Base-by-base conservation (phyloP, 495 filamentous ascomycete genomes). In the Mytilinidion resinicola region DNA sequence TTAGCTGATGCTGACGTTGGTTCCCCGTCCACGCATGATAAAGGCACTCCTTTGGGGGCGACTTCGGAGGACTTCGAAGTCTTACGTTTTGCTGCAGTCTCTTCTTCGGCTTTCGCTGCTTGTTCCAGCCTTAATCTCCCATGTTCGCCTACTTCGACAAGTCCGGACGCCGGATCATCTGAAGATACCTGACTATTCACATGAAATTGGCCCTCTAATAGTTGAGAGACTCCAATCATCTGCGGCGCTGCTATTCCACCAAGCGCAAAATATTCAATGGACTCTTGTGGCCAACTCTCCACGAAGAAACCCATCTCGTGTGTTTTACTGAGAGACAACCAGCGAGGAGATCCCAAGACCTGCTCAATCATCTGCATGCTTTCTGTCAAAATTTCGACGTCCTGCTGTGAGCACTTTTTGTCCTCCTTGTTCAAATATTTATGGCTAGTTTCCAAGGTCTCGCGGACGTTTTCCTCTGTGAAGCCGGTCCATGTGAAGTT, bases 401-500 rank as follows among this genome's bases (percentile, higher is more conserved):
- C 92, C 9, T 78, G 75, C 0, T 67, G 30, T 0, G 75, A 77
- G 67, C 88, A 84, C 0, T 61, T 62, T 4, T 81, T 72, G 21
- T 69, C 71, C 41, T 79, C 74, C 20, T 82, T 76, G 48, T 73
- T 70, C 21, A 95, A 66, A 60, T 95, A 95, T 38, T 77, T 76
- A 37, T 76, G 69, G 9, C 85, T 83, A 44, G 80, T 81, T 14
- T 87, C 77, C 6, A 92, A 62, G 3, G 87, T 80, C 15, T 74
- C 79, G 5, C 67, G 48, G 5, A 95, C 77, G 58, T 91, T 82
- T 11, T 76, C 74, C 0, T 67, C 59, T 0, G 83, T 82, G 57
- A 87, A 90, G 37, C 91, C 90, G 9, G 85, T 85, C 78, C 91
- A 96, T 74, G 90, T 93, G 65, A 96, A 95, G 41, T 87, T 87